Evolutionary conservation across 768 basidiomycete species (phyloP).

Genomic region (Boletus pseudo-olivaceus): DNA sequence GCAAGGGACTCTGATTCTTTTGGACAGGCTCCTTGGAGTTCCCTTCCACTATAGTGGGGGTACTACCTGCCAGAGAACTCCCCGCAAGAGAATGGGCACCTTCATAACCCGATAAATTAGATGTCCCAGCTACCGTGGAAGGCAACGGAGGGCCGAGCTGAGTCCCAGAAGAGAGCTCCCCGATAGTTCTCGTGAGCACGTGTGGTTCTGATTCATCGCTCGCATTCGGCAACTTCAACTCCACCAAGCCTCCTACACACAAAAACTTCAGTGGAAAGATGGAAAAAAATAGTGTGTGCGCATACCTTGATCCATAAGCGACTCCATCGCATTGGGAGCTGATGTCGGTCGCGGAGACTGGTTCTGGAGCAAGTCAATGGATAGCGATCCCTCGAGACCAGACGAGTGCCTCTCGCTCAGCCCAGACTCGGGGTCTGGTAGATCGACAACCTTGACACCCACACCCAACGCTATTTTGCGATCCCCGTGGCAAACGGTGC

Average conservation of each 20-base stretch:
- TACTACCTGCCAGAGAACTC: slow-evolving; percentile 1
- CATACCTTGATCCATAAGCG: slow-evolving; percentile 63
- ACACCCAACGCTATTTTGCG: slow-evolving; percentile 54
- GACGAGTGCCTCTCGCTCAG: slow-evolving; percentile 19
- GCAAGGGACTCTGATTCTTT: background rate
- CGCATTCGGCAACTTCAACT: slow-evolving; percentile 45
- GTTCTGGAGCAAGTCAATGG: slow-evolving; percentile 21
- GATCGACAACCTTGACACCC: slow-evolving; percentile 47
- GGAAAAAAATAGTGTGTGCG: background rate
- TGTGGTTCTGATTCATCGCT: slow-evolving; percentile 30
- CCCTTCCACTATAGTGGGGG: slow-evolving; percentile 1
- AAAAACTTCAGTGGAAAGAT: background rate
- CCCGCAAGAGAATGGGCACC: background rate
- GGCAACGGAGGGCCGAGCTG: slow-evolving; percentile 25
- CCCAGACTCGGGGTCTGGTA: slow-evolving; percentile 22
- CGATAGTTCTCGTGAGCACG: slow-evolving; percentile 41
- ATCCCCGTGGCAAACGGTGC: slow-evolving; percentile 4
- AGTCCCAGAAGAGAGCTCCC: slow-evolving; percentile 40
- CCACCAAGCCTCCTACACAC: slow-evolving; percentile 51
- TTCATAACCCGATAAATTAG: background rate
- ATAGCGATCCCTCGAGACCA: slow-evolving; percentile 27
- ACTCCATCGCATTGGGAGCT: slow-evolving; percentile 48
- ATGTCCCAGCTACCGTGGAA: slow-evolving; percentile 1
- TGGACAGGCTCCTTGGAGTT: background rate
- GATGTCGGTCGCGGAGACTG: slow-evolving; percentile 7